Evolutionary conservation across 2,329 filamentous ascomycete genomes (phyloP).

Genomic region (Hyphodiscus sp.): DNA sequence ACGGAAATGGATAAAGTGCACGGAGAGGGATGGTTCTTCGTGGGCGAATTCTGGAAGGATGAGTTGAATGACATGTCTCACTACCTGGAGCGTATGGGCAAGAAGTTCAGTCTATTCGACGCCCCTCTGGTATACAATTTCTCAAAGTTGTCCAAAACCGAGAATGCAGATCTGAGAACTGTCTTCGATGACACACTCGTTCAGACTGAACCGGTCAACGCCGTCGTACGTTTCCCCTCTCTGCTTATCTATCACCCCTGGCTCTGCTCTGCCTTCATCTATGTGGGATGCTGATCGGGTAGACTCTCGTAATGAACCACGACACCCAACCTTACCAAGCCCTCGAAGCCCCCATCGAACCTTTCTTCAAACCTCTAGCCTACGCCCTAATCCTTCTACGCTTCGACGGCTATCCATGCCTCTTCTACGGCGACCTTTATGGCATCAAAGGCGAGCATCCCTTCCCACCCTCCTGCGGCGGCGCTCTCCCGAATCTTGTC

Average conservation of each 20-base stretch:
- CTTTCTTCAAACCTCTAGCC: conserved; percentile 65
- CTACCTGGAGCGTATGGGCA: conserved; percentile 52
- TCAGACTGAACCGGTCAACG: conserved; percentile 43
- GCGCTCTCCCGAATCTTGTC: conserved; percentile 50
- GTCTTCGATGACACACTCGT: conserved; percentile 58
- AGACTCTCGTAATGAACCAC: conserved; percentile 66
- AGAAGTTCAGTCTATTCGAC: conserved; percentile 58
- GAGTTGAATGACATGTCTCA: conserved; percentile 47
- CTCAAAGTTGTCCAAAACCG: conserved; percentile 48
- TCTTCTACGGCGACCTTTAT: conserved; percentile 67
- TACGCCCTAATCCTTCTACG: conserved; percentile 67
- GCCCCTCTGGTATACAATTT: conserved; percentile 64
- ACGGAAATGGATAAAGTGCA: conserved; percentile 44
- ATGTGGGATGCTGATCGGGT: not conserved
- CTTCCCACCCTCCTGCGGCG: conserved; percentile 45
- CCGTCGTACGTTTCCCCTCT: conserved; percentile 41
- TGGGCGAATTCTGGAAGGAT: conserved; percentile 65
- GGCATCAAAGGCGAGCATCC: conserved; percentile 46
- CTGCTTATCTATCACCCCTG: too few relatives aligned
- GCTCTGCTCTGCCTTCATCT: too few relatives aligned
- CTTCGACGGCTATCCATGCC: conserved; percentile 54
- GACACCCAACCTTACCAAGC: conserved; percentile 62
- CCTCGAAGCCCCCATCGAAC: conserved; percentile 53
- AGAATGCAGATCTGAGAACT: conserved; percentile 53
- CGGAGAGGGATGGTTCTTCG: conserved; percentile 52